A percentile compares a stretch with the other conserved stretches of the same genome.
These are phyloP conservation scores for Persicaria tinctoria DNA, from an alignment of 148 eudicot genomes.

Conservation along the genomic window DNA sequence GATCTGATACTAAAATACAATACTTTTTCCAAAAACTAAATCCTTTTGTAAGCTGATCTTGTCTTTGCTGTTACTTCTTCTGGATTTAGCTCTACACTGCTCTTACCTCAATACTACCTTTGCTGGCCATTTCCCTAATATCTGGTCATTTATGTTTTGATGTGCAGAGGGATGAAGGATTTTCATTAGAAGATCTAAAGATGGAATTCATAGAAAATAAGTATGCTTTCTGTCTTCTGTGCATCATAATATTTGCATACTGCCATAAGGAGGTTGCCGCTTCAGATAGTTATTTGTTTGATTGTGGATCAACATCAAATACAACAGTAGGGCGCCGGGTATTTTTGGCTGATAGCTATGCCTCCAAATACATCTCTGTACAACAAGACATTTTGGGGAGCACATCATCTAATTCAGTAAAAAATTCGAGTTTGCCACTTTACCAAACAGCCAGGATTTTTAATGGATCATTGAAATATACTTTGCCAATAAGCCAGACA, in stretches of 20 bases:
- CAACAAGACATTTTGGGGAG: conserved; percentile 11
- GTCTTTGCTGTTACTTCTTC: too few species aligned
- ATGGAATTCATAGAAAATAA: conserved; percentile 9
- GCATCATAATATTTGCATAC: conserved; percentile 5
- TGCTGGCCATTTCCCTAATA: background rate
- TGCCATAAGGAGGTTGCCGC: background rate
- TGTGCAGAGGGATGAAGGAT: conserved; percentile 4
- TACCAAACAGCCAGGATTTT: conserved; percentile 31
- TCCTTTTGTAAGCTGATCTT: too few species aligned
- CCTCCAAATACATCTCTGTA: conserved; percentile 8
- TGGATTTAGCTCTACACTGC: background rate
- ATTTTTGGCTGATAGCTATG: conserved; percentile 12
- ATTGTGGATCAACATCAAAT: conserved; percentile 12
- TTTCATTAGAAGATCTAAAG: conserved; percentile 7
- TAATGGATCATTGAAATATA: conserved; percentile 15
- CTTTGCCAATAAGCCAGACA: conserved; percentile 14
- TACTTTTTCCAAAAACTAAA: too few species aligned
- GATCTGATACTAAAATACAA: background rate
- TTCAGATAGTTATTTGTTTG: conserved; percentile 14
- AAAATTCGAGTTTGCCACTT: conserved; percentile 12
- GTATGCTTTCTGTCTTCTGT: conserved; percentile 5
- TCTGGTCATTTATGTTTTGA: background rate
- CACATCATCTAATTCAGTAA: conserved; percentile 9
- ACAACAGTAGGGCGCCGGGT: conserved; percentile 13
- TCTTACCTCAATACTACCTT: background rate